A percentile compares a stretch with the other conserved stretches of the same genome.
phyloP scores from a whole-genome alignment of 306 rosid species.

The Nissolia schottii region DNA sequence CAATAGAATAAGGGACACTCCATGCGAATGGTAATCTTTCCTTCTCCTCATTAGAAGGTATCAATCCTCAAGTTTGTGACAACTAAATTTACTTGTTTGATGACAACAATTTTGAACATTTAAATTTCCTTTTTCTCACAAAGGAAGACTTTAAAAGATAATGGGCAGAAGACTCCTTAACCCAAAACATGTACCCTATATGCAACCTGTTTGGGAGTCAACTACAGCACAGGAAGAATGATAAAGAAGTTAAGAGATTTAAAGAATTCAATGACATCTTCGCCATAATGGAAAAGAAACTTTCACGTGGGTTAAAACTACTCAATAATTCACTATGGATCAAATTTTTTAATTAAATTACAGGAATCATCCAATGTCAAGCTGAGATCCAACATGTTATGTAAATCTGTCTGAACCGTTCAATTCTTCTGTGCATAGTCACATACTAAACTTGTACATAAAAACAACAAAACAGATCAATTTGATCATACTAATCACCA shows the following conservation, averaged over 20 bases:
- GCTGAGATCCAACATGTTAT: neutral
- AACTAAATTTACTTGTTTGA: neutral
- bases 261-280: neutral
- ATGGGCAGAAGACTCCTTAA: neutral
- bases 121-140: neutral
- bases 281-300: neutral
- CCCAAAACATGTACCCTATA: neutral
- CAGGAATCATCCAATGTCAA: neutral
- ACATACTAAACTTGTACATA: neutral
- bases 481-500: neutral
- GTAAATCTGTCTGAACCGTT: neutral
- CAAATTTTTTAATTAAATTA: neutral
- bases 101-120: neutral
- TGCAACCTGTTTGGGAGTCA: neutral
- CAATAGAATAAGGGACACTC: neutral
- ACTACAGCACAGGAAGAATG: neutral
- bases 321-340: neutral
- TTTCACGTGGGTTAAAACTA: neutral
- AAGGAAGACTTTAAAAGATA: neutral
- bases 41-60: neutral
- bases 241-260: conserved; percentile 1
- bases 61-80: neutral
- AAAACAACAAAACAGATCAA: neutral
- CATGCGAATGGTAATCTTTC: neutral
- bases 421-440: neutral